Percentiles rank a stretch among this genome's conserved stretches.
phyloP scores from a whole-genome alignment of 73 alveolate genomes.

The Paramecium biaurelia region DNA sequence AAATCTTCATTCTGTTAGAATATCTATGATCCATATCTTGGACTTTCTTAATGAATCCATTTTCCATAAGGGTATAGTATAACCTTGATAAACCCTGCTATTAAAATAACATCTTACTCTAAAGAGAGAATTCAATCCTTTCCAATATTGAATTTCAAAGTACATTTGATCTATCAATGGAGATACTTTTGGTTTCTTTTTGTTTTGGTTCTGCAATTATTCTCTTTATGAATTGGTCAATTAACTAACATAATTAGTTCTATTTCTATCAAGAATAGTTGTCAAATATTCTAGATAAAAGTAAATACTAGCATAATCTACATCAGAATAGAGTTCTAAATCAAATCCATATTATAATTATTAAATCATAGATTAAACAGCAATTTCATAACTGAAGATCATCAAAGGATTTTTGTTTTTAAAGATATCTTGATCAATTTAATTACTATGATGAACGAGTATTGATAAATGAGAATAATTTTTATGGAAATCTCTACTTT shows the following conservation, averaged over 20 bases:
- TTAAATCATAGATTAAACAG: not conserved
- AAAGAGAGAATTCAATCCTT: conserved; percentile 9
- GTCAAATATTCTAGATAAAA: conserved; percentile 20
- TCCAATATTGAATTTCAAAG: conserved; percentile 6
- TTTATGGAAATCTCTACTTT: conserved; percentile 17
- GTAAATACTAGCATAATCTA: not conserved
- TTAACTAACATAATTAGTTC: not conserved
- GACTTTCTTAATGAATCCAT: not conserved
- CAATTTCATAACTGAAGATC: conserved; percentile 43
- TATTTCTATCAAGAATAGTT: not conserved
- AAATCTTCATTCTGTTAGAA: conserved; percentile 23
- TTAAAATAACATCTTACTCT: not conserved
- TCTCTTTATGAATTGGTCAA: not conserved
- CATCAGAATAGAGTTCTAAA: conserved; percentile 1
- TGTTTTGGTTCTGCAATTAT: not conserved
- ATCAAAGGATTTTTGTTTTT: conserved; percentile 9
- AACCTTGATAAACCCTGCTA: conserved; percentile 29
- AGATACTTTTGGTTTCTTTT: not conserved
- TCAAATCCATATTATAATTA: conserved; percentile 42
- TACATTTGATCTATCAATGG: not conserved
- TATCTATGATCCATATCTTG: not conserved
- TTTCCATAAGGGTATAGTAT: not conserved
- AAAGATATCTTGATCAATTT: not conserved
- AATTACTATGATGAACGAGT: not conserved
- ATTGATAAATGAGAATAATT: conserved; percentile 27